Percentiles rank a stretch among this genome's conserved stretches.
phyloP scores from a whole-genome alignment of 2,329 filamentous ascomycete species.

The Ceratocystis albifundus region DNA sequence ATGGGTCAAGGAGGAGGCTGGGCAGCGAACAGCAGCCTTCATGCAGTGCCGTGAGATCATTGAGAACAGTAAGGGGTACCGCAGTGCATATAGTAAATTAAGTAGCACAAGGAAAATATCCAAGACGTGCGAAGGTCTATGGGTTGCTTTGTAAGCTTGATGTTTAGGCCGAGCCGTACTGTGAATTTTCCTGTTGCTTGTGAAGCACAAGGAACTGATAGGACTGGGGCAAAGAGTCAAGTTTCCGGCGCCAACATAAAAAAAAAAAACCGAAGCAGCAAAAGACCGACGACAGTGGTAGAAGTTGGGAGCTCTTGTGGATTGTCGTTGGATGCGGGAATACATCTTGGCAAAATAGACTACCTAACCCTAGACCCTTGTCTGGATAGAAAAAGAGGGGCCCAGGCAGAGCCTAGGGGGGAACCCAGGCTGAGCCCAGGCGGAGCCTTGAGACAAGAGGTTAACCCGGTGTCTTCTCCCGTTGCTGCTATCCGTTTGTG shows the following conservation, averaged over 20 bases:
- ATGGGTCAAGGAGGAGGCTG: conserved; percentile 28
- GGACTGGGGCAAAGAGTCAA: not conserved
- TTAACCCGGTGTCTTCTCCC: no score
- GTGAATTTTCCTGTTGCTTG: not conserved
- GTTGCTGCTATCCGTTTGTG: not conserved
- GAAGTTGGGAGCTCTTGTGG: no score
- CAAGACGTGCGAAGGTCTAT: not conserved
- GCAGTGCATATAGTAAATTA: not conserved
- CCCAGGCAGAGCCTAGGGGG: no score
- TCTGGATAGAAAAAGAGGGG: not conserved
- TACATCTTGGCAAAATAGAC: no score
- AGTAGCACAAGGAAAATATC: conserved; percentile 1
- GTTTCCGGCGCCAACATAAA: no score
- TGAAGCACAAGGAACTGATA: not conserved
- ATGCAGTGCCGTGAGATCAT: conserved; percentile 25
- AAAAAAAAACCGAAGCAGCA: no score
- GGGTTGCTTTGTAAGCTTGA: not conserved
- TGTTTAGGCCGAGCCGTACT: not conserved
- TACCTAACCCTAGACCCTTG: no score
- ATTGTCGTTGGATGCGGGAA: no score
- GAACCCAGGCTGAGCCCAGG: no score
- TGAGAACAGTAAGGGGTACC: not conserved
- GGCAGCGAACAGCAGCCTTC: conserved; percentile 22
- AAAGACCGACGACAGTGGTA: no score
- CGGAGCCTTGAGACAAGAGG: no score